Percentiles rank a stretch among this genome's conserved stretches.
These are phyloP conservation scores for Harrya chromipes DNA, from an alignment of 768 basidiomycete species.

Conservation along the genomic window DNA sequence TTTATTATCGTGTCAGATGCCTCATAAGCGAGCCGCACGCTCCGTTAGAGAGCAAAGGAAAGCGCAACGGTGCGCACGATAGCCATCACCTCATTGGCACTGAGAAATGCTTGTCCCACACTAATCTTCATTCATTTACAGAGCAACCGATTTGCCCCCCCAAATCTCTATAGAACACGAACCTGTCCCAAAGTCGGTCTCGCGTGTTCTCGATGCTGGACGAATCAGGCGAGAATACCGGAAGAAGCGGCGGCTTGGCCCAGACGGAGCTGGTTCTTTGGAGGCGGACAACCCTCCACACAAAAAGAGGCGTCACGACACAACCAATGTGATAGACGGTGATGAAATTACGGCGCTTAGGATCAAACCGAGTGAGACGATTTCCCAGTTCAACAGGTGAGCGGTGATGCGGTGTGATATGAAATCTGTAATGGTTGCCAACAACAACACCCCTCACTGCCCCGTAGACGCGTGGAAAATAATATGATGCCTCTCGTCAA, in stretches of 20 bases:
- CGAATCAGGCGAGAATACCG: conserved; percentile 55
- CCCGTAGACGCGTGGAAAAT: conserved; percentile 65
- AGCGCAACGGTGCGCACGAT: conserved; percentile 39
- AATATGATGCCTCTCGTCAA: conserved; percentile 64
- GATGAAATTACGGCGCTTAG: conserved; percentile 31
- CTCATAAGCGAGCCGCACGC: conserved; percentile 63
- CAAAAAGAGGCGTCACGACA: conserved; percentile 32
- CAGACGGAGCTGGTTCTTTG: conserved; percentile 24
- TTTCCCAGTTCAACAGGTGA: conserved; percentile 75
- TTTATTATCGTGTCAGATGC: conserved; percentile 44
- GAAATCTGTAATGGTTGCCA: conserved; percentile 5
- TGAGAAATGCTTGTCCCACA: neutral
- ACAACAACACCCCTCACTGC: conserved; percentile 4
- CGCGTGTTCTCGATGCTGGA: conserved; percentile 62
- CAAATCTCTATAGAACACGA: conserved; percentile 47
- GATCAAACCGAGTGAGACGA: conserved; percentile 67
- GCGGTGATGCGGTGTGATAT: conserved; percentile 22
- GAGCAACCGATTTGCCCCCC: conserved; percentile 52
- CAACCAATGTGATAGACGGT: conserved; percentile 14
- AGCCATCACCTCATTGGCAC: neutral
- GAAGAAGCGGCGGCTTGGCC: conserved; percentile 40
- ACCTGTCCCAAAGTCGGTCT: conserved; percentile 63
- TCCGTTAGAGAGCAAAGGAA: conserved; percentile 44
- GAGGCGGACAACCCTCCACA: conserved; percentile 23
- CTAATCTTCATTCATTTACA: conserved; percentile 20